phyloP scores from a whole-genome alignment of 257 asterid species.

The Lavandula angustifolia region DNA sequence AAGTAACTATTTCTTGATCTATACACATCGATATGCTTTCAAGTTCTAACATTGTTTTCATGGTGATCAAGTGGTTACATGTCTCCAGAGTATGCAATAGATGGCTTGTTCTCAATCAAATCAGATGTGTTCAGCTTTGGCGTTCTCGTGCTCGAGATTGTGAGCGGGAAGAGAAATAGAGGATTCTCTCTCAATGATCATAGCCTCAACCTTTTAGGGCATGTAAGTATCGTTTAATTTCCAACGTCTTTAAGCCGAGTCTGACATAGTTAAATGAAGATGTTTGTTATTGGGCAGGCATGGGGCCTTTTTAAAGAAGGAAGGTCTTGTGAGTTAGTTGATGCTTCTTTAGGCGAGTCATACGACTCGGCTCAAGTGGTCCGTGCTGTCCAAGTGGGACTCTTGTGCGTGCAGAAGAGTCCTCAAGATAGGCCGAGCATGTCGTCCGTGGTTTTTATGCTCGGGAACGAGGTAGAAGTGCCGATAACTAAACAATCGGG shows the following conservation, averaged over 20 bases:
- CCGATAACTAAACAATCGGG: slow-evolving; percentile 19
- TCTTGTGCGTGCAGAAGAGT: slow-evolving; percentile 20
- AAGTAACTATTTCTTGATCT: not conserved
- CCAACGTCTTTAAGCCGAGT: no score
- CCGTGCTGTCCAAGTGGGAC: slow-evolving; percentile 20
- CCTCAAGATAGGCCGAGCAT: slow-evolving; percentile 22
- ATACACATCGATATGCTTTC: not conserved
- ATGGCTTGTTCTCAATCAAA: slow-evolving; percentile 23
- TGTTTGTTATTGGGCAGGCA: slow-evolving; percentile 25
- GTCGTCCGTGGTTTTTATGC: slow-evolving; percentile 29
- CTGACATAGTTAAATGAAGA: no score
- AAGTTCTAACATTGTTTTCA: not conserved
- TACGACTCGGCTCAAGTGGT: slow-evolving; percentile 3
- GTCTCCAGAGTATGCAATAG: slow-evolving; percentile 28
- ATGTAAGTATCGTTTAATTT: slow-evolving; percentile 3
- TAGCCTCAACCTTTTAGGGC: slow-evolving; percentile 26
- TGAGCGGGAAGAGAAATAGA: slow-evolving; percentile 29
- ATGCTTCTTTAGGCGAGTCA: slow-evolving; percentile 17
- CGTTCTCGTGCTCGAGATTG: slow-evolving; percentile 23
- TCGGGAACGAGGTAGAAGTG: slow-evolving; percentile 25
- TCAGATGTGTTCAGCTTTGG: slow-evolving; percentile 31
- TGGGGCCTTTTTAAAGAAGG: slow-evolving; percentile 29
- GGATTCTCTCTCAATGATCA: slow-evolving; percentile 21
- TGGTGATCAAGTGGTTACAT: slow-evolving; percentile 20
- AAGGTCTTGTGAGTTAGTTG: slow-evolving; percentile 6